Conservation (phyloP, 345 rosid species). For the Rhodomyrtus tomentosa region DNA sequence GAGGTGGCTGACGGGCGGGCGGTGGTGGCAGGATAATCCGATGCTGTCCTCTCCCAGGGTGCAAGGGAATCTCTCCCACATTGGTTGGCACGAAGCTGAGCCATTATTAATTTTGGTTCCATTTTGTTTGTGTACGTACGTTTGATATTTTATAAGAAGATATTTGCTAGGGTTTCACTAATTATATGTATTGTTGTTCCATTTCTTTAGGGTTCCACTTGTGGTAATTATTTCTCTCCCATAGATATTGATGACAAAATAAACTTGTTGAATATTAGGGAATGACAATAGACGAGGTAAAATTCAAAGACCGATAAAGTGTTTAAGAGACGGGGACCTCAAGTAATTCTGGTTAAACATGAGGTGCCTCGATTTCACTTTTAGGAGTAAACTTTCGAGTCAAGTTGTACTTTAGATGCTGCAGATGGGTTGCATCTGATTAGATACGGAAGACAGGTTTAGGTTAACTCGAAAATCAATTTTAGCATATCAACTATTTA, state of each 20-base stretch:
- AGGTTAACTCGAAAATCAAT: neutral
- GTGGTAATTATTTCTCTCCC: neutral
- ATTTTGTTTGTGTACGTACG: neutral
- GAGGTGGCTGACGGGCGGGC: neutral
- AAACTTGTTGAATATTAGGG: neutral
- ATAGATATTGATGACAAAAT: neutral
- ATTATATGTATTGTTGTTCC: neutral
- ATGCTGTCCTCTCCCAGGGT: neutral
- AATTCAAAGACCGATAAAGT: neutral
- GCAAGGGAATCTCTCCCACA: neutral
- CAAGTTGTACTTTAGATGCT: neutral
- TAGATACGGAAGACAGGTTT: neutral
- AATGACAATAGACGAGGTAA: neutral
- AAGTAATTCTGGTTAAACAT: neutral
- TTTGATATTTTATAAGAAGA: neutral
- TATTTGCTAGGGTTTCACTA: neutral
- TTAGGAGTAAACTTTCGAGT: neutral
- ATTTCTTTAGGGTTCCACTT: neutral
- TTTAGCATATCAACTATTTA: neutral
- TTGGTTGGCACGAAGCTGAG: neutral
- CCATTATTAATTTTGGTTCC: neutral
- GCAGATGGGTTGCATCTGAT: neutral
- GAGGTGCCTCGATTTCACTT: neutral
- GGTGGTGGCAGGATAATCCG: neutral
- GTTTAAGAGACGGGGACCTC: neutral